Evolutionary conservation across 441 rosid species (phyloP).

Genomic region (Brassica balearica): DNA sequence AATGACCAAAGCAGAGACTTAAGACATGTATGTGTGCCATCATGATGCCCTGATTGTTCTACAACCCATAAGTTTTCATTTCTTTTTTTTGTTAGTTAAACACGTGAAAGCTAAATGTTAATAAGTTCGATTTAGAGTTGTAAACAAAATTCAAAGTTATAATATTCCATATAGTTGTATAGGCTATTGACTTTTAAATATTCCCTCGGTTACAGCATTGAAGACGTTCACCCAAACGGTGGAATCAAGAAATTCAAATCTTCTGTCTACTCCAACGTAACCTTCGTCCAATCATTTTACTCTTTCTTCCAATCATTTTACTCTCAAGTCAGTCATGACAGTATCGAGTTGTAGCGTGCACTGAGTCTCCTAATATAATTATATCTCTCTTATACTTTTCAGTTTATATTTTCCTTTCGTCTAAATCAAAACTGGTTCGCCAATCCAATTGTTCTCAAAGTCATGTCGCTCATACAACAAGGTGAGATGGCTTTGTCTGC

Average conservation of each 20-base stretch:
- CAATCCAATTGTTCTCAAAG: constrained; percentile 40
- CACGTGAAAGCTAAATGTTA: background rate
- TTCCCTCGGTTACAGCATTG: constrained; percentile 80
- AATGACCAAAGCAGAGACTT: too few relatives aligned
- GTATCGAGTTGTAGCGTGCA: constrained; percentile 57
- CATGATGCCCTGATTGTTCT: too few relatives aligned
- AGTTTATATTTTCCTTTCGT: constrained; percentile 39
- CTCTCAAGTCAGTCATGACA: background rate
- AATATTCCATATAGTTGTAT: too few relatives aligned
- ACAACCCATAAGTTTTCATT: too few relatives aligned
- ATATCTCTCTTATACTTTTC: constrained; percentile 35
- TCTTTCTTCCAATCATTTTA: background rate
- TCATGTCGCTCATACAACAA: too few relatives aligned
- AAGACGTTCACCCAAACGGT: constrained; percentile 81
- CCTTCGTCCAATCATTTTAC: background rate
- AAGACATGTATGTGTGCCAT: too few relatives aligned
- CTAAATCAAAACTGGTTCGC: constrained; percentile 37
- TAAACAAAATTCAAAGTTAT: background rate
- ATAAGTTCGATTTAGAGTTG: background rate
- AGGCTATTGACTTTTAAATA: too few relatives aligned
- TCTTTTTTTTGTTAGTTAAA: too few relatives aligned
- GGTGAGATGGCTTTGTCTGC: too few relatives aligned
- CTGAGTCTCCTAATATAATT: constrained; percentile 39
- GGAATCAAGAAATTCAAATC: constrained; percentile 79
- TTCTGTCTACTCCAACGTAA: constrained; percentile 57